Evolutionary conservation across 495 filamentous ascomycete genomes (phyloP), one percentile per base, ranked within the genome.

Genomic region (Lepraria neglecta): DNA sequence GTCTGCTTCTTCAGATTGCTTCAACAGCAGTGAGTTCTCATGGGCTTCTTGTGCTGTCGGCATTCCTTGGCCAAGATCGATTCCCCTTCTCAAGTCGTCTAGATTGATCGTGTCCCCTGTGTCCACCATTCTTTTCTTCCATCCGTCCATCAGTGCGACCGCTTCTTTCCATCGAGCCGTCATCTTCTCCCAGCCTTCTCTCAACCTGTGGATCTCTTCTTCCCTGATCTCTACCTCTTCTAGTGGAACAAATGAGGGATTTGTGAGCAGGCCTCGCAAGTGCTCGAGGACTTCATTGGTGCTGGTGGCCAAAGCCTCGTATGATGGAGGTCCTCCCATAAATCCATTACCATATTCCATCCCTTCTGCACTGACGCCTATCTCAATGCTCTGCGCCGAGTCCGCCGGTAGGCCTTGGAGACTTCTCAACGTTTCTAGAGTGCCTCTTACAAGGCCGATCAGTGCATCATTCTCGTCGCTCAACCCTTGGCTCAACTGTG

Each of bases 171-270:
- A 97, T 45, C 92, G 77, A 17, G 77, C 79, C 72, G 96, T 91
- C 87, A 97, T 91, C 71, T 85, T 90, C 71, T 92, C 89, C 84
- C 91, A 95, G 27, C 90, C 89, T 59, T 87, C 83, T 31, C 88
- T 84, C 14, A 97, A 75, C 62, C 87, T 77, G 24, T 80, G 77
- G 61, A 98, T 97, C 67, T 96, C 92, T 47, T 95, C 88, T 61
- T 98, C 92, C 33, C 92, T 82, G 19, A 92, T 76, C 62, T 91
- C 89, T 7, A 97, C 89, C 71, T 97, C 87, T 69, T 97, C 95
- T n/a, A 98, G 79, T 0, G 94, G 89, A 35, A 97, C 94, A 72
- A 97, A 98, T 10, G 89, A 92, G 6, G 94, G 94, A 64, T 97
- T 96, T 12, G 92, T 96, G 31, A 98, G 77, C 42, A 98, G 78